Percentiles rank a stretch among this genome's conserved stretches.
Evolutionary conservation across 192 early-diverging fungal genomes (phyloP).

Genomic region (Cetraspora pellucida): DNA sequence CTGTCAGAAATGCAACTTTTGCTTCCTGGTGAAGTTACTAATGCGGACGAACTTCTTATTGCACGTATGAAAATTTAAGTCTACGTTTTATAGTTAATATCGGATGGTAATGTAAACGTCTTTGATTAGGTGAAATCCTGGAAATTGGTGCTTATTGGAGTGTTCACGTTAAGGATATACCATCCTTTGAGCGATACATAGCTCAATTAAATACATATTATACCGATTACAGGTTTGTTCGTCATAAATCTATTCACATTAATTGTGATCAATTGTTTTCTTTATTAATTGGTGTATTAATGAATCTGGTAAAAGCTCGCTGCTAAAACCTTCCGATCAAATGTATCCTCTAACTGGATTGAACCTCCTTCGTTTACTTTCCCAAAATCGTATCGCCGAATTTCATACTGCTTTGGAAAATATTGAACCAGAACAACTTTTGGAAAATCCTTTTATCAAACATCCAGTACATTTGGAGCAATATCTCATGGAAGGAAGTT

Average conservation of each 20-base stretch:
- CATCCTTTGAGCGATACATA: constrained; percentile 94
- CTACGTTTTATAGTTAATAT: background rate
- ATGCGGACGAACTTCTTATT: constrained; percentile 51
- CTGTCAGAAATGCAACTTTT: constrained; percentile 53
- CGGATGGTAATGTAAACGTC: background rate
- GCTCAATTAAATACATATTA: constrained; percentile 91
- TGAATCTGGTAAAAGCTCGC: constrained; percentile 12
- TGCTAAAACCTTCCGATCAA: constrained; percentile 74
- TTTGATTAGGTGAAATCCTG: constrained; percentile 73
- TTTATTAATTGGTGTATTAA: background rate
- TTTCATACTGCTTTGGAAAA: constrained; percentile 97
- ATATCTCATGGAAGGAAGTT: constrained; percentile 96
- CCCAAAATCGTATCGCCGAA: constrained; percentile 95
- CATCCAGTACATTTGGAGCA: constrained; percentile 95
- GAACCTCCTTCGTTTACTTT: constrained; percentile 89
- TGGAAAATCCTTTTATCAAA: constrained; percentile 81
- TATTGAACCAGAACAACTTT: constrained; percentile 81
- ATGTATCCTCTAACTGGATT: constrained; percentile 91
- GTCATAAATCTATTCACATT: constrained; percentile 7
- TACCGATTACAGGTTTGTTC: constrained; percentile 69
- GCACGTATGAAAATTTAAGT: constrained; percentile 51
- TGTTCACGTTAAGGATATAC: constrained; percentile 84
- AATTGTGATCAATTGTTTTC: background rate
- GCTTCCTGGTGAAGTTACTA: constrained; percentile 45
- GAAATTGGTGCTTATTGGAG: constrained; percentile 91